Evolutionary conservation across 441 rosid genomes (phyloP), one percentile per base, ranked within the genome.

Genomic region (Theobroma grandiflorum): DNA sequence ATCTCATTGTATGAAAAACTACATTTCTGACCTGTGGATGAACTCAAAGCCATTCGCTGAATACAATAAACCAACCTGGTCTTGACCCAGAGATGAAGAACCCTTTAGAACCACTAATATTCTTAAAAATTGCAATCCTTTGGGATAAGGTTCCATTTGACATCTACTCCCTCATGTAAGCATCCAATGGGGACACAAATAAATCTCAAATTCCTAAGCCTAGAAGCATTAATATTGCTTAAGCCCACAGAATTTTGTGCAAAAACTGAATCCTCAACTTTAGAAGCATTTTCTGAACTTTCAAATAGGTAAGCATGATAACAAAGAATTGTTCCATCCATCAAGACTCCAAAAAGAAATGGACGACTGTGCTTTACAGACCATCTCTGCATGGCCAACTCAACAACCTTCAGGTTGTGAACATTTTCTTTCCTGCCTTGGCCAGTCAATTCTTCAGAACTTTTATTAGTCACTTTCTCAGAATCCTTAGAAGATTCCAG

Each of bases 321-420:
- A 88, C n/a, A n/a, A n/a, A n/a, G n/a, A n/a, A n/a, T n/a, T n/a
- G n/a, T n/a, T n/a, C n/a, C n/a, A n/a, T n/a, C n/a, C n/a, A n/a
- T n/a, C n/a, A n/a, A n/a, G n/a, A n/a, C n/a, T n/a, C n/a, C n/a
- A n/a, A n/a, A n/a, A n/a, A n/a, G n/a, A n/a, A n/a, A n/a, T n/a
- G n/a, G n/a, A n/a, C n/a, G n/a, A n/a, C 96, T 91, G 85, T 95
- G 93, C 84, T 80, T 88, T 80, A 94, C 98, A 49, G 94, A 87
- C 99, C 99, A 97, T 88, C 98, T 93, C 85, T 94, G 92, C 99
- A 97, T 95, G 80, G 94, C 92, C 84, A 97, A 85, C 88, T 95
- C 99, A 83, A 93, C 91, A 76, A 95, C 91, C 88, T 89, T 94
- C 86, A 91, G 83, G 78, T 86, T 89, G 72, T 83, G 88, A 64